Percentiles rank a stretch among this genome's conserved stretches.
phyloP scores from a whole-genome alignment of 805 yeast genomes.

The Nakazawaea holstii region DNA sequence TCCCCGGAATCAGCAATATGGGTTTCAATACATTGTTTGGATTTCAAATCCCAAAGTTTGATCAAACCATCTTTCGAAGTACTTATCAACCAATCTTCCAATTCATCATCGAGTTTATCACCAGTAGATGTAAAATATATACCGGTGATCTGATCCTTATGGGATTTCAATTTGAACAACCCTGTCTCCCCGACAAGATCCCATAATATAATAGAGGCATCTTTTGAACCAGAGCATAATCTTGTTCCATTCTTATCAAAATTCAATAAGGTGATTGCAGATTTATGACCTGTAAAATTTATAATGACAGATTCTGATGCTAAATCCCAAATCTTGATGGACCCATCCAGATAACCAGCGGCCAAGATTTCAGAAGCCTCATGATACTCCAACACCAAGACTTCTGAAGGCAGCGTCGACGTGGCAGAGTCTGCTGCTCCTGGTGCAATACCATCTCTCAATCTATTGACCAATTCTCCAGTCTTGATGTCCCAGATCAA shows the following conservation, averaged over 20 bases:
- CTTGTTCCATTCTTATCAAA: constrained; percentile 85
- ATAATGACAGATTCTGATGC: constrained; percentile 73
- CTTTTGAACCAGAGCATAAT: constrained; percentile 80
- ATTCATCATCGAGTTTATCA: constrained; percentile 36
- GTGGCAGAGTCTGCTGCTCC: constrained; percentile 68
- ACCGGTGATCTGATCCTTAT: constrained; percentile 84
- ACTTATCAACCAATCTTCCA: constrained; percentile 68
- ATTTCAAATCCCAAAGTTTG: constrained; percentile 88
- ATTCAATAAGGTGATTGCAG: constrained; percentile 61
- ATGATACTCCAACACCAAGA: constrained; percentile 56
- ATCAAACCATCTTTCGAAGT: constrained; percentile 86
- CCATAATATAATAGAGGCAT: constrained; percentile 85
- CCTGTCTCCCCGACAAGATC: constrained; percentile 93
- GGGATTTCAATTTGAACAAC: constrained; percentile 79
- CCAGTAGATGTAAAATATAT: constrained; percentile 39
- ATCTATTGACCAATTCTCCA: constrained; percentile 56
- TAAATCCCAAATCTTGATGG: constrained; percentile 87
- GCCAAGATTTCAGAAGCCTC: constrained; percentile 65
- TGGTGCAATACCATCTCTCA: constrained; percentile 63
- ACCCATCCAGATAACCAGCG: constrained; percentile 87
- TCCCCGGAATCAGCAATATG: constrained; percentile 92
- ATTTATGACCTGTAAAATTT: constrained; percentile 86
- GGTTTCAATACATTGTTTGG: constrained; percentile 90
- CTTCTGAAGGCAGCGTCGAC: constrained; percentile 57
- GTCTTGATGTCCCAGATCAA: constrained; percentile 90